Evolutionary conservation across 2,329 filamentous ascomycete species (phyloP).

Genomic region (Zasmidium cellare): DNA sequence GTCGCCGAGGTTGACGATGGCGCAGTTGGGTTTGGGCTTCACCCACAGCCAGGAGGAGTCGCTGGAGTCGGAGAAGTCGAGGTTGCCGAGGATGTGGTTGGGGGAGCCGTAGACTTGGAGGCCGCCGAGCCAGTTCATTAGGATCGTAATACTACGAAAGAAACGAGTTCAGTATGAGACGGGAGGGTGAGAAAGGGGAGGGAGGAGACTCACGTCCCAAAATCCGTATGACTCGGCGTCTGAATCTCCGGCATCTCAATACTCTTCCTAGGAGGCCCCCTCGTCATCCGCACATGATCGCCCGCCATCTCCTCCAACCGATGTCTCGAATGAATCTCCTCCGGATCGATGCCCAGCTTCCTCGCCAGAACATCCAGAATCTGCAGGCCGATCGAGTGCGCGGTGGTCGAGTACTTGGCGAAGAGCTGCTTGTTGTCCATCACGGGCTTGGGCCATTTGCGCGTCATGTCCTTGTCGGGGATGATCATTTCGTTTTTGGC

Average conservation of each 20-base stretch:
- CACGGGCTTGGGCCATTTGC: constrained; percentile 29
- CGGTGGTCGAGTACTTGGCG: constrained; percentile 45
- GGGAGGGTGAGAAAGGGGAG: not conserved
- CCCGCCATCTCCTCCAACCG: constrained; percentile 44
- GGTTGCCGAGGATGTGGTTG: constrained; percentile 21
- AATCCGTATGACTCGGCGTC: constrained; percentile 53
- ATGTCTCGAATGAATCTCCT: constrained; percentile 49
- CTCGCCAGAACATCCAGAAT: constrained; percentile 49
- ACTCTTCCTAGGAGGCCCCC: constrained; percentile 47
- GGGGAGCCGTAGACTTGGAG: constrained; percentile 47
- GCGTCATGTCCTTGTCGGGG: constrained; percentile 33
- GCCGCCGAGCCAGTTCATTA: constrained; percentile 59
- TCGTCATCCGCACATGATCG: constrained; percentile 55
- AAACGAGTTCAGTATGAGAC: not conserved
- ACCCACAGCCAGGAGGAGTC: constrained; percentile 53
- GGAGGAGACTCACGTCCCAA: constrained; percentile 38
- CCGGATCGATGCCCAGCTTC: constrained; percentile 44
- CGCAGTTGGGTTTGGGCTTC: constrained; percentile 51
- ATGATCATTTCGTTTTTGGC: constrained; percentile 56
- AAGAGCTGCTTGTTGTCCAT: constrained; percentile 34
- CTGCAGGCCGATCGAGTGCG: constrained; percentile 48
- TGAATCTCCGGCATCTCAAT: constrained; percentile 37
- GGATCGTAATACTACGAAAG: constrained; percentile 48
- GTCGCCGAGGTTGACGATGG: constrained; percentile 51
- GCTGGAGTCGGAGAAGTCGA: constrained; percentile 21